Base-by-base conservation (phyloP, 352 stramenopile genomes). In the Aphanomyces stellatus region DNA sequence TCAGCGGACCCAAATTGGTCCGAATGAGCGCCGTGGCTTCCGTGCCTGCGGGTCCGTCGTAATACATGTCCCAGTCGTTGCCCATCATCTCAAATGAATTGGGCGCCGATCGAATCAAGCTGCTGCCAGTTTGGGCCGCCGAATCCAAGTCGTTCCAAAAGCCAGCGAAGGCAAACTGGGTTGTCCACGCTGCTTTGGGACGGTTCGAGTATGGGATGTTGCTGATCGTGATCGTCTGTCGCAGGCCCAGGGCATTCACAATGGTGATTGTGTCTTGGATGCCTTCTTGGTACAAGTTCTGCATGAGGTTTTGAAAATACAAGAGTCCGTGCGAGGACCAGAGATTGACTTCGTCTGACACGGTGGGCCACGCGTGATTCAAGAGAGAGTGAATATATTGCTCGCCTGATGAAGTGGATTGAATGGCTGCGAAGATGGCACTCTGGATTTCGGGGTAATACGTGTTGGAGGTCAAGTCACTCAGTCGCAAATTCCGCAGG, bases 91-190 rank as follows among this genome's bases (percentile, higher is more conserved):
- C n/a, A n/a, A 19, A 19, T n/a, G 13, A 19, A 19, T n/a, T n/a
- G 13, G 37, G 37, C 37, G 37, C 13, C 11, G 1, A 11, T n/a
- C 37, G 37, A 46, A 46, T 19, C 11, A 46, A 19, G 37, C 37
- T 46, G 2, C 37, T n/a, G 13, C 13, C 13, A 11, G n/a, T 46
- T n/a, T 2, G 13, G 13, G 13, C 11, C 13, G 11, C 13, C 37
- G n/a, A 11, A 46, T n/a, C 11, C 37, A 64, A n/a, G 30, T 64
- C 56, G 30, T 64, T 64, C 56, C 56, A 64, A 0, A 64, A n/a
- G 33, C 56, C 56, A 11, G 41, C 4, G 30, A 51, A 64, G 19
- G 56, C 41, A 6, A 8, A 49, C 17, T 10, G 25, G 6, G 41
- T 30, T n/a, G 56, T 64, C 56, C 56, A 64, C 0, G 41, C n/a